Conservation (phyloP, 345 rosid species). For the Mercurialis annua region DNA sequence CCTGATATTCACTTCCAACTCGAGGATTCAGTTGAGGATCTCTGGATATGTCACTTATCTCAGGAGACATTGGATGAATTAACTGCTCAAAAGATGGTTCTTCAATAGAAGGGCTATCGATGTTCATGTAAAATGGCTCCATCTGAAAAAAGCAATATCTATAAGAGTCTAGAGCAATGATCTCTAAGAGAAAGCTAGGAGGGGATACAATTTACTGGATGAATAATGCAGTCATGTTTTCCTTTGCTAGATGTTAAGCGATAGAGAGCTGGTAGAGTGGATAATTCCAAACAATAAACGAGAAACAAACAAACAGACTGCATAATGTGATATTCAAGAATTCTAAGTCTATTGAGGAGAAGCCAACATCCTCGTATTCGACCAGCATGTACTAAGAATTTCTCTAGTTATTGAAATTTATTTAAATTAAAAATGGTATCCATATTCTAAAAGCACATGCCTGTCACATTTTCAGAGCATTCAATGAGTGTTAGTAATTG, state of each 20-base stretch:
- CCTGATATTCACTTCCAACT: conserved; percentile 65
- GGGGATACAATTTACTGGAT: conserved; percentile 4
- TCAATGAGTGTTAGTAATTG: not conserved
- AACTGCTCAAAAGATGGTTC: conserved; percentile 30
- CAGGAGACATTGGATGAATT: conserved; percentile 33
- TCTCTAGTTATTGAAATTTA: not conserved
- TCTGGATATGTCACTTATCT: conserved; percentile 43
- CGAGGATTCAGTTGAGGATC: conserved; percentile 50
- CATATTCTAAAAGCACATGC: not conserved
- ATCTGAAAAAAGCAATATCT: conserved; percentile 26
- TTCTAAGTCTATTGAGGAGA: not conserved
- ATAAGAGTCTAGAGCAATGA: not conserved
- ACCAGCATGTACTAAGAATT: not conserved
- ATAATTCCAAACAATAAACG: not conserved
- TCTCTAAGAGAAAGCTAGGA: conserved; percentile 4
- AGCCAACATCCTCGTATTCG: not conserved
- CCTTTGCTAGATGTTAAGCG: not conserved
- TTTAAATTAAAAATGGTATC: not conserved
- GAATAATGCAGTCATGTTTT: conserved; percentile 11
- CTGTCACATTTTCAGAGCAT: not conserved
- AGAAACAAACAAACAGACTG: not conserved
- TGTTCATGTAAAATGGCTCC: conserved; percentile 36
- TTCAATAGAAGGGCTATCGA: conserved; percentile 30
- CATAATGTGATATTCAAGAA: not conserved
- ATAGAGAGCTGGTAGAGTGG: not conserved